Conservation (phyloP, 768 basidiomycete species). For the Lactarius sanguifluus region DNA sequence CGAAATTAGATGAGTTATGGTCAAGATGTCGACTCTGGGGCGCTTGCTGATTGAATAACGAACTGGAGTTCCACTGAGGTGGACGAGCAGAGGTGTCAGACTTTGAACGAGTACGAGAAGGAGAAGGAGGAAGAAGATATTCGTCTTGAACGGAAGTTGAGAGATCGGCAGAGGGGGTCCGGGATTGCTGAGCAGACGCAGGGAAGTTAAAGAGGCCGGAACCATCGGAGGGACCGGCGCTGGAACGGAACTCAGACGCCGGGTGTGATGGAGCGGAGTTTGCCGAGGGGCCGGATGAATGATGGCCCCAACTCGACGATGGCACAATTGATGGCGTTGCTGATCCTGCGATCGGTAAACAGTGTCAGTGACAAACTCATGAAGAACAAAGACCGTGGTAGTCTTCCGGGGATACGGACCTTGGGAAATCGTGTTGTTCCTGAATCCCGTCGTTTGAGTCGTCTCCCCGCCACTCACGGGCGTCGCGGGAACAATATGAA, state of each 20-base stretch:
- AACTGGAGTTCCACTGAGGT: slow-evolving; percentile 22
- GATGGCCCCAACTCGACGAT: slow-evolving; percentile 26
- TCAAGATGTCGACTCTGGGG: slow-evolving; percentile 8
- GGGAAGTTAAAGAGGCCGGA: slow-evolving; percentile 29
- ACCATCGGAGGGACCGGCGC: slow-evolving; percentile 22
- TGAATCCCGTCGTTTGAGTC: slow-evolving; percentile 50
- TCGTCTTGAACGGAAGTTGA: slow-evolving; percentile 25
- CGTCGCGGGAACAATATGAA: slow-evolving; percentile 83
- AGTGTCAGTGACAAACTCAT: slow-evolving; percentile 14
- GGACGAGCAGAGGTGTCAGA: slow-evolving; percentile 28
- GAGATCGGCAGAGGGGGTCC: slow-evolving; percentile 11
- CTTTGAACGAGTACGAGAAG: slow-evolving; percentile 29
- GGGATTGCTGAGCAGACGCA: slow-evolving; percentile 5
- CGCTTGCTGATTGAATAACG: slow-evolving; percentile 15
- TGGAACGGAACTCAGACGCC: slow-evolving; percentile 17
- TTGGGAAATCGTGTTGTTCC: slow-evolving; percentile 52
- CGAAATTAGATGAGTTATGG: slow-evolving; percentile 9
- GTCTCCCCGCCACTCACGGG: slow-evolving; percentile 62
- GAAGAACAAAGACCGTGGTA: slow-evolving; percentile 12
- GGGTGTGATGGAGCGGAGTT: slow-evolving; percentile 27
- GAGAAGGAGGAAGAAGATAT: slow-evolving; percentile 28
- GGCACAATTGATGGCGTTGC: slow-evolving; percentile 29
- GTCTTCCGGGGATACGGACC: slow-evolving; percentile 41
- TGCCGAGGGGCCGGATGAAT: slow-evolving; percentile 32
- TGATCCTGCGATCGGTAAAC: slow-evolving; percentile 28